Conservation (phyloP, 2,329 filamentous ascomycete species). For the Metarhizium humberi region DNA sequence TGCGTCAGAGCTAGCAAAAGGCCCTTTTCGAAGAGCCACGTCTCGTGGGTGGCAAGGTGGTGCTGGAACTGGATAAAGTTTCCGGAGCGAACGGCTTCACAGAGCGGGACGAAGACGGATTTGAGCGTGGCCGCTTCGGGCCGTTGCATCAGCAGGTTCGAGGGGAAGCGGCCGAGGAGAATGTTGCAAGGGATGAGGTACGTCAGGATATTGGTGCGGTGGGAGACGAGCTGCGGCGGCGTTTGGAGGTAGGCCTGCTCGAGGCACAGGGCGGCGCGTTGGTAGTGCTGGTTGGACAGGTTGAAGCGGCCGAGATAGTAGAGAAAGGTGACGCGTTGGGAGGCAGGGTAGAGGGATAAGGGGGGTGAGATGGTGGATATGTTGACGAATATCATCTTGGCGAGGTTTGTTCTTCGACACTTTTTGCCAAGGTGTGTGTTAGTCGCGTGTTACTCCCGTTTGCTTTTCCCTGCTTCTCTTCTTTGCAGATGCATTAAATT, state of each 20-base stretch:
- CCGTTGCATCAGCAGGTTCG: slow-evolving; percentile 51
- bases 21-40: slow-evolving; percentile 69
- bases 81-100: slow-evolving; percentile 60
- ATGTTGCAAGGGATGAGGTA: slow-evolving; percentile 79
- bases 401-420: slow-evolving; percentile 74
- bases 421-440: slow-evolving; percentile 18
- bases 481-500: background rate
- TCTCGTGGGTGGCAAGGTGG: slow-evolving; percentile 52
- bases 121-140: slow-evolving; percentile 53
- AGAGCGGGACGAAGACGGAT: slow-evolving; percentile 64
- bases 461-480: background rate
- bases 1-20: slow-evolving; percentile 68
- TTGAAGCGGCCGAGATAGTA: slow-evolving; percentile 91
- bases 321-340: slow-evolving; percentile 83
- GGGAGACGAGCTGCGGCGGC: slow-evolving; percentile 51
- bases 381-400: slow-evolving; percentile 82
- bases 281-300: slow-evolving; percentile 76
- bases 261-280: slow-evolving; percentile 64
- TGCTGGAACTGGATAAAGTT: slow-evolving; percentile 66
- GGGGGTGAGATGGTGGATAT: slow-evolving; percentile 78
- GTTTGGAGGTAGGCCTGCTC: slow-evolving; percentile 72
- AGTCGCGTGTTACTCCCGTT: background rate
- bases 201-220: slow-evolving; percentile 71
- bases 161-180: slow-evolving; percentile 76
- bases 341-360: slow-evolving; percentile 70